Conservation (phyloP, 768 basidiomycete species). For the Boletus coccyginus region DNA sequence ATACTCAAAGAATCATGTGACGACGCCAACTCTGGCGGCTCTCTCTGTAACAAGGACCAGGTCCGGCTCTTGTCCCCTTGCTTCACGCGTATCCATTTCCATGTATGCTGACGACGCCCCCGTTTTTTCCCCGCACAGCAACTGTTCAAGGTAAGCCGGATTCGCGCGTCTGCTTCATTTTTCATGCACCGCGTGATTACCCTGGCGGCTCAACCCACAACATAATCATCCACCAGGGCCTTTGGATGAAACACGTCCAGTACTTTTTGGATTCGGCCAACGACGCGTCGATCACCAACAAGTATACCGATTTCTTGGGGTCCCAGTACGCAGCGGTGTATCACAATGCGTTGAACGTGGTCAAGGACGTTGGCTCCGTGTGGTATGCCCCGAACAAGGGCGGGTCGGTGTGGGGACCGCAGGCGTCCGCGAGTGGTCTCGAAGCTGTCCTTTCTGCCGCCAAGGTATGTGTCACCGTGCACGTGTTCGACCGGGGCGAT, state of each 20-base stretch:
- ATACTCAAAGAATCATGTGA: constrained; percentile 56
- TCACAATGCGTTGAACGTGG: constrained; percentile 36
- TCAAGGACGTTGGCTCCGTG: constrained; percentile 39
- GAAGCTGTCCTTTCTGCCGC: constrained; percentile 28
- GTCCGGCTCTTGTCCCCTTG: constrained; percentile 6
- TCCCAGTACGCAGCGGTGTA: constrained; percentile 41
- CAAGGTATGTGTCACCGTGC: constrained; percentile 12
- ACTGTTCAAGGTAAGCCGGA: constrained; percentile 30
- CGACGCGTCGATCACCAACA: constrained; percentile 39
- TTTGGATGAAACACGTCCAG: constrained; percentile 52
- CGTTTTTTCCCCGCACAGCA: constrained; percentile 7
- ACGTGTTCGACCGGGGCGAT: not conserved
- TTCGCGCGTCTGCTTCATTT: not conserved
- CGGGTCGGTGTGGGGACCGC: constrained; percentile 28
- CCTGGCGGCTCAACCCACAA: not conserved
- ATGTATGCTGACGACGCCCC: not conserved
- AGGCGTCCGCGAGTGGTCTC: constrained; percentile 30
- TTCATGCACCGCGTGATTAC: too few relatives aligned
- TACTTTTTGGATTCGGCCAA: constrained; percentile 49
- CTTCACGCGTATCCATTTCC: too few relatives aligned
- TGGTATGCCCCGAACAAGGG: constrained; percentile 31
- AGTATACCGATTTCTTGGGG: constrained; percentile 35
- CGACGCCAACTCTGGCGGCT: constrained; percentile 36
- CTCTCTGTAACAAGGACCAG: constrained; percentile 47
- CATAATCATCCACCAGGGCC: constrained; percentile 13